A percentile compares a stretch with the other conserved stretches of the same genome.
phyloP scores from a whole-genome alignment of 2,329 filamentous ascomycete genomes.

The Clonostachys chloroleuca region DNA sequence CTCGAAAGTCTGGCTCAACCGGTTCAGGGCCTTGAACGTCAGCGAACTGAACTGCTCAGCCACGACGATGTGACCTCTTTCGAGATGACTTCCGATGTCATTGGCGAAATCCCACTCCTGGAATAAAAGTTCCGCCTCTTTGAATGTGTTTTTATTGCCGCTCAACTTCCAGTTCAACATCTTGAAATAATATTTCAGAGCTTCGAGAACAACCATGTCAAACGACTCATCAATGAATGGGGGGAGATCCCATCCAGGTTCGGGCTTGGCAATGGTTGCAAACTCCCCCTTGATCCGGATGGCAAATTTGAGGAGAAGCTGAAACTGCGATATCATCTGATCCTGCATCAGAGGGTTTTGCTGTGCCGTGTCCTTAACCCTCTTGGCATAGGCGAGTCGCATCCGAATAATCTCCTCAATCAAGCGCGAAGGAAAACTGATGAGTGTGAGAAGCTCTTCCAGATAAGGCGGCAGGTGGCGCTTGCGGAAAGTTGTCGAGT shows the following conservation, averaged over 20 bases:
- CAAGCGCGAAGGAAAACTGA: constrained; percentile 93
- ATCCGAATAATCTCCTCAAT: constrained; percentile 96
- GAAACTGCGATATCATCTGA: constrained; percentile 96
- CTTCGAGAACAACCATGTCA: constrained; percentile 85
- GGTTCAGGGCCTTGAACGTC: constrained; percentile 86
- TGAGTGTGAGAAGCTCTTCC: constrained; percentile 89
- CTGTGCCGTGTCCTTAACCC: constrained; percentile 91
- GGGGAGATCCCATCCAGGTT: constrained; percentile 91
- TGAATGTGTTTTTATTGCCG: constrained; percentile 98
- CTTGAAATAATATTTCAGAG: constrained; percentile 96
- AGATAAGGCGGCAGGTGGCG: constrained; percentile 94
- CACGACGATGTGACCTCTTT: constrained; percentile 91
- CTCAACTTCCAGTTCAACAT: constrained; percentile 98
- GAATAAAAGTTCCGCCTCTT: constrained; percentile 94
- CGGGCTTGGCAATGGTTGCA: constrained; percentile 74
- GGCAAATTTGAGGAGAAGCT: constrained; percentile 85
- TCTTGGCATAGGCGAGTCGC: constrained; percentile 84
- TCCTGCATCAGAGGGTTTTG: constrained; percentile 93
- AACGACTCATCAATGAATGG: constrained; percentile 97
- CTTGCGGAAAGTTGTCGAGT: constrained; percentile 78
- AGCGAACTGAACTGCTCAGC: constrained; percentile 95
- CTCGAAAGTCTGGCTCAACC: constrained; percentile 87
- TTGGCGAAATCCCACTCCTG: constrained; percentile 99
- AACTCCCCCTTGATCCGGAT: constrained; percentile 92
- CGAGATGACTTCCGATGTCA: constrained; percentile 84